phyloP scores from a whole-genome alignment of 2,329 filamentous ascomycete genomes.

The Hyphodiscus sp. region DNA sequence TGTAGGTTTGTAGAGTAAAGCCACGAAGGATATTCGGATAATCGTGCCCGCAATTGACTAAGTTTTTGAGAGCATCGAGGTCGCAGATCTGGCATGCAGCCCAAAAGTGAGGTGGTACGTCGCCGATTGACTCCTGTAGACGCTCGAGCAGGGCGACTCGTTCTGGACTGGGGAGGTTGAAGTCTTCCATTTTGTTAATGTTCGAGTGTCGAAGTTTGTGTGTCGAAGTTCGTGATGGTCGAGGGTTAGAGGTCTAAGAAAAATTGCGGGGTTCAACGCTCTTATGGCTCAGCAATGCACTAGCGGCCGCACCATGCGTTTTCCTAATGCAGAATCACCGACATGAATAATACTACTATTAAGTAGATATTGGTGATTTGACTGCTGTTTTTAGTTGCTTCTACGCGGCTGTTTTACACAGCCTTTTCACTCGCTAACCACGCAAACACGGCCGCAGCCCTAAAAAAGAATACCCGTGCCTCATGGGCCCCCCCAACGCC shows the following conservation, averaged over 20 bases:
- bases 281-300: background rate
- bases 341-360: constrained; percentile 9
- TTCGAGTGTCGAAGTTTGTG: too few relatives aligned
- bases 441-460: too few relatives aligned
- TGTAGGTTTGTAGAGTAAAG: constrained; percentile 6
- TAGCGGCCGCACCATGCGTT: constrained; percentile 5
- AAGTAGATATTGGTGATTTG: too few relatives aligned
- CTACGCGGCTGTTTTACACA: too few relatives aligned
- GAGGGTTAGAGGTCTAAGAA: too few relatives aligned
- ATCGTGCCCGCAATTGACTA: constrained; percentile 2
- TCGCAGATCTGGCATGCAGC: too few relatives aligned
- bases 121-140: constrained; percentile 11
- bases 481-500: too few relatives aligned
- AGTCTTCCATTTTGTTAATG: constrained; percentile 8
- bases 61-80: constrained; percentile 9
- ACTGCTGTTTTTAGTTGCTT: too few relatives aligned
- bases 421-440: too few relatives aligned
- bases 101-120: constrained; percentile 13
- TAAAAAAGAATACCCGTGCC: too few relatives aligned
- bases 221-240: too few relatives aligned
- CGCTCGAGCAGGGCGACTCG: constrained; percentile 8
- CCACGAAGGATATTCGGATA: background rate
- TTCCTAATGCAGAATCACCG: constrained; percentile 8
- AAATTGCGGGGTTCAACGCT: too few relatives aligned
- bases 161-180: constrained; percentile 13